Evolutionary conservation across 129 eudicot genomes (phyloP), one percentile per base, ranked within the genome.

Genomic region (Scalesia atractyloides): DNA sequence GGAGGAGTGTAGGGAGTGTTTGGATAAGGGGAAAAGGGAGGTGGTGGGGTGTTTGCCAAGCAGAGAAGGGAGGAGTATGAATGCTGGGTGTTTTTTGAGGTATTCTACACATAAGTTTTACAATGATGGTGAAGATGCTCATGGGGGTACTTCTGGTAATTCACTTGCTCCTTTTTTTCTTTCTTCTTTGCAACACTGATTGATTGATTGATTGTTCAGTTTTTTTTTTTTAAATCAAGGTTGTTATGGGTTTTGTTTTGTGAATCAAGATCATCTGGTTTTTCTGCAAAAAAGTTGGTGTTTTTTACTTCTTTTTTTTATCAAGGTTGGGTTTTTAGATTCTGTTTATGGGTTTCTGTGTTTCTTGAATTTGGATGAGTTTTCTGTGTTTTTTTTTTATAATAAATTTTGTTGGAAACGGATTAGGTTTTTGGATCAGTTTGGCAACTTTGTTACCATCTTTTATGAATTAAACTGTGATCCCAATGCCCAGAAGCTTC

Each of bases 61-160:
- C 36, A 75, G 83, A 64, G 96, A 89, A 71, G 96, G 92, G 4
- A 84, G 86, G 71, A 86, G 84, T 47, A 68, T 86, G 90, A 82
- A 80, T 76, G 82, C 88, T 41, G 96, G 96, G 46, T 89, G 96
- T 76, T 89, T 72, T 71, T 66, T 89, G 83, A 84, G 96, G 80
- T 89, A 86, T 76, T 86, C 92, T 65, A 86, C 89, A 1, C 44
- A 64, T 34, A 89, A 82, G 52, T 89, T 89, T 72, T 86, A 15
- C 71, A 72, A 75, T 18, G 81, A 84, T 81, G 83, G 37, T 61
- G 1, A 73, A 3, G 15, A 19, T 18, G 49, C 76, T 58, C 43
- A 59, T 36, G 63, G 77, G 47, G 69, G 54, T 61, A 39, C 30
- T 73, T 84, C 89, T 16, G 91, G 82, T 72, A 19, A 41, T 69